Base-by-base conservation (phyloP, 805 yeast species). In the Metschnikowia lochheadii region DNA sequence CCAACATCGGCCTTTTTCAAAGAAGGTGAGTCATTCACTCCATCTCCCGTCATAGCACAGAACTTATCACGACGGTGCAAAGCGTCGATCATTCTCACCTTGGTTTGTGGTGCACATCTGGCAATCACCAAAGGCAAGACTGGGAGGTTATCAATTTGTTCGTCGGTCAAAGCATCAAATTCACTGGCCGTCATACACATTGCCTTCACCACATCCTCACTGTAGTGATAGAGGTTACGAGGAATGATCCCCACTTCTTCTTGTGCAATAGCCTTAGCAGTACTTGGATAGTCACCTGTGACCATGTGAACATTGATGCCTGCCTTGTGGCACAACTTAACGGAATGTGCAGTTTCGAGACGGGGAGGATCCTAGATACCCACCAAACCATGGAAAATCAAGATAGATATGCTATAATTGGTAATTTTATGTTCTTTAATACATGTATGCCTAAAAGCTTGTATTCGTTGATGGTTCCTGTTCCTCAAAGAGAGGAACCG, bases 51-150 rank as follows among this genome's bases (percentile, higher is more conserved):
- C 92, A 86, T 87, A 17, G 92, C 92, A 44, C 67, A 84, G 77
- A 67, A 82, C 51, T 65, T 67, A 10, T 56, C 57, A 38, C 75
- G 59, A 32, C 76, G 65, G 77, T 63, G 82, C 72, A 55, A 76
- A 0, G 92, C 91, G 48, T 86, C 90, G 59, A 87, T 85, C 84
- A 87, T 82, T 56, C 89, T 75, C 15, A 86, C 92, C 64, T 87
- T 86, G 20, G 91, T 86, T 63, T 83, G 85, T 2, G 92, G 94
- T 4, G 92, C 87, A 69, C 92, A 87, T 54, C 94, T 75, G 3
- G 94, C 94, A 68, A 87, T 82, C 29, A 86, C 94, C 47, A 85
- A 71, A 1, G 92, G 92, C 46, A 86, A 70, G 7, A 82, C 83
- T 1, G 89, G 89, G 43, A 70, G 63, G 1, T 59, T 60, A 59